Evolutionary conservation across 306 rosid species (phyloP), one percentile per base, ranked within the genome.

Genomic region (Spatholobus suberectus): DNA sequence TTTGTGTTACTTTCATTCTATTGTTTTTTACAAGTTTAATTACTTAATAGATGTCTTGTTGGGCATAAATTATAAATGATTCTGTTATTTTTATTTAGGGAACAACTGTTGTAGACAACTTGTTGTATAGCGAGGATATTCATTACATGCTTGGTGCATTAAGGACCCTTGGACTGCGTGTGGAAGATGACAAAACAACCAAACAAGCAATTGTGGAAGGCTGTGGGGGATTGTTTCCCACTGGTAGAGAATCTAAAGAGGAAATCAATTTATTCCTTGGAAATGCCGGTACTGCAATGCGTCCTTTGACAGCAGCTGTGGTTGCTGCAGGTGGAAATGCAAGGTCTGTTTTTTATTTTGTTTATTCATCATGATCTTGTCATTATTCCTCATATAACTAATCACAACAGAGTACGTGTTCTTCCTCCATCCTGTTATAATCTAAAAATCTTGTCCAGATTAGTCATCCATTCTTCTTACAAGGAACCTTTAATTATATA

Each of bases 201-300:
- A 94, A 94, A 83, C 88, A 86, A 87, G 99, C 98, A 46, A 46
- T 83, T n/a, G 97, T 96, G 51, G 95, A 89, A 89, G 99, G 99
- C 32, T 88, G 95, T 70, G 98, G 97, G 21, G 98, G 99, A 67
- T 89, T 81, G 73, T 96, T 96, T 85, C 99, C 98, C 23, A 74
- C 84, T 26, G 88, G 81, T 18, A 83, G 82, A 78, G 93, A 88
- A 34, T 86, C 98, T 44, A 86, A 85, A 14, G 90, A 88, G 68
- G 98, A 96, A 88, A 80, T 96, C 85, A 86, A 84, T 76, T 92
- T 96, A 76, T 96, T 96, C 91, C 98, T 96, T 78, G 99, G 99
- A 79, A 96, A 96, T 88, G 99, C 99, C 27, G 99, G 99, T 85
- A 96, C 99, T 23, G 99, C 99, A 57, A 96, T 96, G 98, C 97